Conservation (phyloP, 768 basidiomycete species). For the Fibroporia radiculosa region DNA sequence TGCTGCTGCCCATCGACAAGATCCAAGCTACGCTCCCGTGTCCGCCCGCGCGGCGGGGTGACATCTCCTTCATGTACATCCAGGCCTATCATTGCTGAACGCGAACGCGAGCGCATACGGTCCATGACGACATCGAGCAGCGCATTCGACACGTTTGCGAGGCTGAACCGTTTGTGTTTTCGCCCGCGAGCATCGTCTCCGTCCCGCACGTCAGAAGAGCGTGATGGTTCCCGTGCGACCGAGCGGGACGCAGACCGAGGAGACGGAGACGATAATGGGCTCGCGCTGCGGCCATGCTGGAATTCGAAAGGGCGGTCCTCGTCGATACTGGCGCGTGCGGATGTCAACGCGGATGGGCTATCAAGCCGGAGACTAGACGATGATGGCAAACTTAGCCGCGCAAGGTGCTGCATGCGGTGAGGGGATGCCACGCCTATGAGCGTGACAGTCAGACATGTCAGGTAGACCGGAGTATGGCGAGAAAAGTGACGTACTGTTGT, state of each 20-base stretch:
- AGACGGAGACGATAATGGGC: conserved; percentile 4
- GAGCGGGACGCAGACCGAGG: neutral
- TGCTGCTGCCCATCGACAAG: conserved; percentile 14
- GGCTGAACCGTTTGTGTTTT: conserved; percentile 41
- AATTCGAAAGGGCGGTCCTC: conserved; percentile 14
- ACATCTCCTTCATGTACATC: conserved; percentile 8
- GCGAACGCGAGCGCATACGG: conserved; percentile 42
- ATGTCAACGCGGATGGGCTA: neutral
- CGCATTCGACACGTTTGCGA: conserved; percentile 43
- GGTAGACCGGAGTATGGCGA: too few species aligned
- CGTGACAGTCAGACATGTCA: neutral
- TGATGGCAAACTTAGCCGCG: conserved; percentile 5
- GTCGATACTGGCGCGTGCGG: conserved; percentile 2
- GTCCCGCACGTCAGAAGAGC: conserved; percentile 8
- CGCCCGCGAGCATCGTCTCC: conserved; percentile 25
- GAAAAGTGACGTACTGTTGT: conserved; percentile 7
- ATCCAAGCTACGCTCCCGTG: conserved; percentile 7
- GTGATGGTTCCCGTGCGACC: conserved; percentile 8
- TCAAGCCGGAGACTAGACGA: conserved; percentile 2
- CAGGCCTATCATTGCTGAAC: conserved; percentile 25
- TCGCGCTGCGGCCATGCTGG: conserved; percentile 15
- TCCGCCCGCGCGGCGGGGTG: conserved; percentile 14
- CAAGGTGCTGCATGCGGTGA: neutral
- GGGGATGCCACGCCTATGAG: conserved; percentile 1
- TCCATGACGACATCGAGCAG: conserved; percentile 37